A percentile compares a stretch with the other conserved stretches of the same genome.
Conservation (phyloP, 768 basidiomycete species). For the Trichaptum fuscoviolaceum region DNA sequence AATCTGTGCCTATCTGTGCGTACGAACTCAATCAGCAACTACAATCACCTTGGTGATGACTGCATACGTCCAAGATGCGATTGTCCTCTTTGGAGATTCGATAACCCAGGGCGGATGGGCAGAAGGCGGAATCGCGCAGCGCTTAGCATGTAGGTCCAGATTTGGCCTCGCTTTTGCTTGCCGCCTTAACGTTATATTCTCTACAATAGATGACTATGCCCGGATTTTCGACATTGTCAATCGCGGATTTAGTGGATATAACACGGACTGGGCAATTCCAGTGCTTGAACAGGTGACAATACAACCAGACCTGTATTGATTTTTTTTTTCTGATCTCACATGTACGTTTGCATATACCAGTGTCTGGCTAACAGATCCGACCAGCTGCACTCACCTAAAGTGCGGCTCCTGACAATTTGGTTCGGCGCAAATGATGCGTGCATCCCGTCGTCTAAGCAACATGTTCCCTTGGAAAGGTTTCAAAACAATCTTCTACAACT, state of each 20-base stretch:
- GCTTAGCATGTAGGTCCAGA: conserved; percentile 29
- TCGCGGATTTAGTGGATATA: conserved; percentile 81
- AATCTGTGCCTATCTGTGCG: background rate
- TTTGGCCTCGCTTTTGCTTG: conserved; percentile 4
- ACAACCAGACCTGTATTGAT: conserved; percentile 21
- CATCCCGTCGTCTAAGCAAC: conserved; percentile 58
- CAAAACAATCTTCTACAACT: conserved; percentile 58
- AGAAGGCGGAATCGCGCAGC: conserved; percentile 57
- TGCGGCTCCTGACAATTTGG: conserved; percentile 81
- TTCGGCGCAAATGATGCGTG: conserved; percentile 88
- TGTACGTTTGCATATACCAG: conserved; percentile 27
- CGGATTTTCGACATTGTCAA: conserved; percentile 83
- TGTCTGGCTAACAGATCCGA: conserved; percentile 51
- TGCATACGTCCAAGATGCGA: conserved; percentile 51
- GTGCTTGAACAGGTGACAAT: conserved; percentile 58
- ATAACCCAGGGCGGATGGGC: conserved; percentile 70
- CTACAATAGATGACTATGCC: conserved; percentile 16
- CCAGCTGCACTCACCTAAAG: conserved; percentile 44
- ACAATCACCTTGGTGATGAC: conserved; percentile 36
- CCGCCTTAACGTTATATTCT: conserved; percentile 14
- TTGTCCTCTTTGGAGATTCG: conserved; percentile 80
- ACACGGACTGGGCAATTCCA: conserved; percentile 80
- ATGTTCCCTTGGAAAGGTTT: conserved; percentile 68
- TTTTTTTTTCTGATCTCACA: background rate
- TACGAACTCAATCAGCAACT: background rate